Conservation (phyloP, 768 basidiomycete genomes). For the Lentinus brumalis region DNA sequence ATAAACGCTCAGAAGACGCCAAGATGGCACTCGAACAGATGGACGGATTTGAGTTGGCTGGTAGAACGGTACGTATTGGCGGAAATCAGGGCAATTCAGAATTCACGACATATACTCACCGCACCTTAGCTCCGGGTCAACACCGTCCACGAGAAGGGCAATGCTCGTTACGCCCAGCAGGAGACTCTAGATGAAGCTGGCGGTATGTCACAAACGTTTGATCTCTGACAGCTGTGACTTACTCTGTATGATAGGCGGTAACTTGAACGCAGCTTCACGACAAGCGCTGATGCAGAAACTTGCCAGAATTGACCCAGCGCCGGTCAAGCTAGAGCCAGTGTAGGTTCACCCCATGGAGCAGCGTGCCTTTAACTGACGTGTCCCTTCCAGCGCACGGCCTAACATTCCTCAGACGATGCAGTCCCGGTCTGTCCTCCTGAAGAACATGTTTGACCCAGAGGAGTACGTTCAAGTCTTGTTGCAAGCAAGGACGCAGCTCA, state of each 20-base stretch:
- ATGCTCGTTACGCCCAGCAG: slow-evolving; percentile 69
- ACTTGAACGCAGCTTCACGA: slow-evolving; percentile 96
- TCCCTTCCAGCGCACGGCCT: slow-evolving; percentile 58
- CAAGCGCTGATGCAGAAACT: slow-evolving; percentile 99
- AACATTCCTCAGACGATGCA: slow-evolving; percentile 85
- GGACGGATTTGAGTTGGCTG: slow-evolving; percentile 98
- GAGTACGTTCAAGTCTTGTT: slow-evolving; percentile 56
- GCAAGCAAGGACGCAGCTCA: background rate
- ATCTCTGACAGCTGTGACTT: background rate
- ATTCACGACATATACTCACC: slow-evolving; percentile 21
- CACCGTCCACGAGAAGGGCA: slow-evolving; percentile 90
- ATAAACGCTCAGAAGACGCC: slow-evolving; percentile 89
- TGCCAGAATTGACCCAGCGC: slow-evolving; percentile 84
- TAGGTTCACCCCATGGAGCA: slow-evolving; percentile 38
- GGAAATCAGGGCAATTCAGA: slow-evolving; percentile 3
- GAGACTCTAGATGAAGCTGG: slow-evolving; percentile 89
- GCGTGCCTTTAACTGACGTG: slow-evolving; percentile 16
- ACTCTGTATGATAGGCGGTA: slow-evolving; percentile 65
- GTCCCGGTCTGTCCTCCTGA: slow-evolving; percentile 86
- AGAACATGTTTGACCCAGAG: slow-evolving; percentile 98
- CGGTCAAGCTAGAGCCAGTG: slow-evolving; percentile 60
- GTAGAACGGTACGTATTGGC: slow-evolving; percentile 69
- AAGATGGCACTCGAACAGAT: slow-evolving; percentile 97
- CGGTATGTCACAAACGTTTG: slow-evolving; percentile 47
- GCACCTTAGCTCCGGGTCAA: slow-evolving; percentile 75